A percentile compares a stretch with the other conserved stretches of the same genome.
phyloP scores from a whole-genome alignment of 192 early-diverging fungal species.

The Hyaloraphidium curvatum region DNA sequence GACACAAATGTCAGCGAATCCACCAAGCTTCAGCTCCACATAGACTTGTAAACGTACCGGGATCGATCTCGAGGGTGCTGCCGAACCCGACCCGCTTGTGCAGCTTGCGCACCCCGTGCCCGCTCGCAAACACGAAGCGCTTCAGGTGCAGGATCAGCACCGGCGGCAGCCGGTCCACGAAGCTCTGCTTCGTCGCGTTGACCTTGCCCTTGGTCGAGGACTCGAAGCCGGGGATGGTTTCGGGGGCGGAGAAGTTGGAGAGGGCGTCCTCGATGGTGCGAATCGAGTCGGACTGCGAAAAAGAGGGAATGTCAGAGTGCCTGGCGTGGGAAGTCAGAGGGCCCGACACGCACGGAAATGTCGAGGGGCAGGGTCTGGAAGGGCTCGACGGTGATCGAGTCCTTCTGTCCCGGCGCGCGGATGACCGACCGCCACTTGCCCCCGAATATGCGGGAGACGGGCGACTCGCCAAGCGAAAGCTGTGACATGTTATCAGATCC shows the following conservation, averaged over 20 bases:
- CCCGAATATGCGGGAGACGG: conserved; percentile 72
- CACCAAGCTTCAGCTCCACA: not conserved
- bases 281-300: conserved; percentile 35
- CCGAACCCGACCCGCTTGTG: conserved; percentile 66
- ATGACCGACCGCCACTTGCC: conserved; percentile 63
- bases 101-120: conserved; percentile 60
- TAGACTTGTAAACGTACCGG: conserved; percentile 18
- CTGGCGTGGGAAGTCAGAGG: not conserved
- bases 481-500: not conserved
- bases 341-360: conserved; percentile 35
- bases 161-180: conserved; percentile 65
- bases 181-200: conserved; percentile 62
- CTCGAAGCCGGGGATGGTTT: conserved; percentile 8
- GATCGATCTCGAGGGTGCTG: conserved; percentile 34
- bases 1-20: not conserved
- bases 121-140: conserved; percentile 66
- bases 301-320: not conserved
- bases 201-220: conserved; percentile 9
- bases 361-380: conserved; percentile 77
- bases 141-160: conserved; percentile 88
- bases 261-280: conserved; percentile 64
- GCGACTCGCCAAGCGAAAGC: conserved; percentile 39
- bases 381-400: conserved; percentile 69
- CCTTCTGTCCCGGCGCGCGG: conserved; percentile 44
- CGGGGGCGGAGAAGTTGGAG: not conserved